These are phyloP conservation scores for Dicorynia guianensis DNA, from an alignment of 306 rosid species.

Conservation along the genomic window DNA sequence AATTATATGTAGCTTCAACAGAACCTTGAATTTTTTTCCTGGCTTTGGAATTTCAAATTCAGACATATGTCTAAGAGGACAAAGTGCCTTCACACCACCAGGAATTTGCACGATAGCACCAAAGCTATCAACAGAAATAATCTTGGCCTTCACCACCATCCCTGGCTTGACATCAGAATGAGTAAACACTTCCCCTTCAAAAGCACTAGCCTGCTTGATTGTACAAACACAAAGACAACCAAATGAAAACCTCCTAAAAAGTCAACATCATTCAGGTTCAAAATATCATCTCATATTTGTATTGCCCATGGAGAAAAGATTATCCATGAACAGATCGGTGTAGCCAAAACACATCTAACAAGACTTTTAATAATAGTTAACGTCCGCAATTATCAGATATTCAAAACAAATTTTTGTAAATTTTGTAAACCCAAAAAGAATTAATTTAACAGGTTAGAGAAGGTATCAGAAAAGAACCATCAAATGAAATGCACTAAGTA, in stretches of 20 bases:
- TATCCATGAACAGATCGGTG: constrained; percentile 3
- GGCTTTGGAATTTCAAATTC: constrained; percentile 96
- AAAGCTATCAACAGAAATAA: constrained; percentile 79
- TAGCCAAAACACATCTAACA: neutral
- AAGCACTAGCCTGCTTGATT: constrained; percentile 77
- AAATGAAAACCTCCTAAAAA: constrained; percentile 25
- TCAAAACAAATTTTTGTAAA: neutral
- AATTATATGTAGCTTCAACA: constrained; percentile 30
- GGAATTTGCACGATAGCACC: constrained; percentile 95
- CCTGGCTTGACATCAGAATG: constrained; percentile 96
- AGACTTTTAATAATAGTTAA: neutral
- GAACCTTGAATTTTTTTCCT: constrained; percentile 83
- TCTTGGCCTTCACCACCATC: constrained; percentile 84
- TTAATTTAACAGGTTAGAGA: constrained; percentile 2
- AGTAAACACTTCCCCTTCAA: constrained; percentile 82
- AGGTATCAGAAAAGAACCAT: neutral
- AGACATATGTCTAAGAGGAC: constrained; percentile 94
- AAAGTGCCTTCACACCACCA: constrained; percentile 97
- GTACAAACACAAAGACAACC: constrained; percentile 24
- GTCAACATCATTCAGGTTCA: constrained; percentile 38
- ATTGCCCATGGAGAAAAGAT: neutral
- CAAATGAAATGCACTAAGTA: constrained; percentile 2
- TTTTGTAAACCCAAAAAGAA: neutral
- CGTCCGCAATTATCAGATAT: neutral
- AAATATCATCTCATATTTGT: constrained; percentile 15